Percentiles rank a stretch among this genome's conserved stretches.
phyloP scores from a whole-genome alignment of 2,329 filamentous ascomycete species.

The Lachnellula arida region DNA sequence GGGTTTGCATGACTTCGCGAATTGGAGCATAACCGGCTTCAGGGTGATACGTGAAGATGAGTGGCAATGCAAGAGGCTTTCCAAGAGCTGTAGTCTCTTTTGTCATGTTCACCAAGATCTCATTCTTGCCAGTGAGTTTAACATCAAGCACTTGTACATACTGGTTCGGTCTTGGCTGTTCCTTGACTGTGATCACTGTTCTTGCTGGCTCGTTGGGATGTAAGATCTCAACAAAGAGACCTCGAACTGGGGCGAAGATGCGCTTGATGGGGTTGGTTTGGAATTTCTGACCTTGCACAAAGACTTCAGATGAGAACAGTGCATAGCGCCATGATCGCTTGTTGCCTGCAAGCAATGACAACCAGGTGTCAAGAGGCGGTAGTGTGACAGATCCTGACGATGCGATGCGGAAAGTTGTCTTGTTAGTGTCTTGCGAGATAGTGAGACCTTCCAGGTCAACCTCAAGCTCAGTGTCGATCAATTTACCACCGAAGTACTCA shows the following conservation, averaged over 20 bases:
- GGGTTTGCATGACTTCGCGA: slow-evolving; percentile 88
- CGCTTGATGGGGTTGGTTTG: slow-evolving; percentile 94
- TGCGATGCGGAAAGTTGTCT: slow-evolving; percentile 80
- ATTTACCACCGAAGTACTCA: slow-evolving; percentile 93
- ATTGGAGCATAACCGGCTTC: slow-evolving; percentile 98
- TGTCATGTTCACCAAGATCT: slow-evolving; percentile 85
- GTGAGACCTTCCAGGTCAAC: slow-evolving; percentile 81
- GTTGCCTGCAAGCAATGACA: slow-evolving; percentile 79
- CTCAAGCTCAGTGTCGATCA: slow-evolving; percentile 66
- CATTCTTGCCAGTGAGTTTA: slow-evolving; percentile 66
- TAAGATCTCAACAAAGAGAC: slow-evolving; percentile 83
- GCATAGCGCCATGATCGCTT: slow-evolving; percentile 92
- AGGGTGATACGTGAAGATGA: slow-evolving; percentile 89
- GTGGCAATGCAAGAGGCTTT: slow-evolving; percentile 73
- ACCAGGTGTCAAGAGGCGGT: slow-evolving; percentile 77
- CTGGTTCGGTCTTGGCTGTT: slow-evolving; percentile 81
- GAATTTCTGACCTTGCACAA: slow-evolving; percentile 94
- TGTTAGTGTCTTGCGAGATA: slow-evolving; percentile 71
- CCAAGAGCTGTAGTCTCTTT: slow-evolving; percentile 87
- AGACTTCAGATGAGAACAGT: slow-evolving; percentile 86
- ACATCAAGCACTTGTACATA: slow-evolving; percentile 86
- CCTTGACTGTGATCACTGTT: slow-evolving; percentile 81
- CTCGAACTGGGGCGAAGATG: slow-evolving; percentile 80
- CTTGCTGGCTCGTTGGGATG: slow-evolving; percentile 77
- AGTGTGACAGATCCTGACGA: slow-evolving; percentile 67